Percentiles rank a stretch among this genome's conserved stretches.
Evolutionary conservation across 495 filamentous ascomycete genomes (phyloP).

Genomic region (Neurospora tetrasperma): DNA sequence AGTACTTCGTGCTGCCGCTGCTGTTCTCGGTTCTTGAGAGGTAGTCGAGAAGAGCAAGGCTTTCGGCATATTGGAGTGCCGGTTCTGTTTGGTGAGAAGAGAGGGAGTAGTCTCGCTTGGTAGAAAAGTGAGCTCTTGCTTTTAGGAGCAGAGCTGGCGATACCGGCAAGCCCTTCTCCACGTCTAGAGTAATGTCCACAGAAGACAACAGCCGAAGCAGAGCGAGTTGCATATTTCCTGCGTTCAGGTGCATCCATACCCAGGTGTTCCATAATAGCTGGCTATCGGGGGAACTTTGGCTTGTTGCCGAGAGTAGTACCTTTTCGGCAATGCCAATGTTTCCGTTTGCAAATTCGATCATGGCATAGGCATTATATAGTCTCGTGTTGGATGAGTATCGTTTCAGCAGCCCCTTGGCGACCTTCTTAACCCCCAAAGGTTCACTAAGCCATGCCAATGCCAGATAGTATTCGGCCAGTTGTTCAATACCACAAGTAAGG

Average conservation of each 20-base stretch:
- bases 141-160: slow-evolving; percentile 42
- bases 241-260: slow-evolving; percentile 57
- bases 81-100: slow-evolving; percentile 32
- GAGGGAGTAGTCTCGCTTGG: slow-evolving; percentile 45
- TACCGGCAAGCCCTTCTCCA: background rate
- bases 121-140: slow-evolving; percentile 45
- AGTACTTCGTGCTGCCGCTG: slow-evolving; percentile 22
- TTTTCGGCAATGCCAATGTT: slow-evolving; percentile 45
- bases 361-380: slow-evolving; percentile 70
- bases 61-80: slow-evolving; percentile 47
- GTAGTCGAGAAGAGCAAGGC: slow-evolving; percentile 55
- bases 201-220: slow-evolving; percentile 22
- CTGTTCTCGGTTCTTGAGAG: slow-evolving; percentile 23
- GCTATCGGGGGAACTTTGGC: slow-evolving; percentile 20
- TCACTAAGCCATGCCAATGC: slow-evolving; percentile 55
- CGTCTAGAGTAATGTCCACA: slow-evolving; percentile 12
- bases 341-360: slow-evolving; percentile 54
- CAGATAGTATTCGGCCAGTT: slow-evolving; percentile 60
- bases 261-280: slow-evolving; percentile 60
- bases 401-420: slow-evolving; percentile 64
- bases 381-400: slow-evolving; percentile 49
- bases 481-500: slow-evolving; percentile 28
- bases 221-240: slow-evolving; percentile 24
- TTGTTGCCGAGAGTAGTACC: slow-evolving; percentile 51
- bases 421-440: slow-evolving; percentile 49